These are phyloP conservation scores for Ampelocalamus luodianensis DNA, from an alignment of 176 grass and related monocot genomes.

Conservation along the genomic window DNA sequence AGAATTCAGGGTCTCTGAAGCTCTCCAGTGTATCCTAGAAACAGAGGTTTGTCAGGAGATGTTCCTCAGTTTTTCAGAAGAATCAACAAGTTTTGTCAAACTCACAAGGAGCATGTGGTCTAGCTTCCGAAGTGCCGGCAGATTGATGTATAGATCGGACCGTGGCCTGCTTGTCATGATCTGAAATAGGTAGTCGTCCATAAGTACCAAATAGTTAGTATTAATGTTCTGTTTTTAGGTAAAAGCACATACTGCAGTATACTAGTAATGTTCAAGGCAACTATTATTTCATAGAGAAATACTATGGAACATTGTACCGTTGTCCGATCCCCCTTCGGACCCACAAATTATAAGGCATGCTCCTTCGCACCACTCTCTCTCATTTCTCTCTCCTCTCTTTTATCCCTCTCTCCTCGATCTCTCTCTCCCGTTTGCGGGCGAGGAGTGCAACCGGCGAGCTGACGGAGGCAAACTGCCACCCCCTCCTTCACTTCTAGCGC, in stretches of 20 bases:
- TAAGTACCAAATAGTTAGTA: background rate
- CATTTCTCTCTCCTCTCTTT: too few relatives aligned
- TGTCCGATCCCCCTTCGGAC: too few relatives aligned
- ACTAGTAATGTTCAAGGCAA: background rate
- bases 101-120: constrained; percentile 99
- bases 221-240: background rate
- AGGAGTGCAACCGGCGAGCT: too few relatives aligned
- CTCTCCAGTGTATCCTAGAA: constrained; percentile 78
- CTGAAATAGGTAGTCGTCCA: constrained; percentile 45
- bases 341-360: too few relatives aligned
- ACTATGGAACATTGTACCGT: too few relatives aligned
- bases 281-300: background rate
- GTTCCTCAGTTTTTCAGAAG: background rate
- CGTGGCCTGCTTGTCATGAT: constrained; percentile 91
- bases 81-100: constrained; percentile 1
- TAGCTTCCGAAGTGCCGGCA: constrained; percentile 84
- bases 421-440: too few relatives aligned
- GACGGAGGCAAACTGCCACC: too few relatives aligned
- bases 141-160: constrained; percentile 83
- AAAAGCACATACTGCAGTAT: background rate
- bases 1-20: constrained; percentile 77
- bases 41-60: background rate
- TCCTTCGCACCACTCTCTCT: too few relatives aligned
- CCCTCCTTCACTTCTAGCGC: too few relatives aligned
- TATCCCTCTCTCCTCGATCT: too few relatives aligned